Percentiles rank a stretch among this genome's conserved stretches.
Evolutionary conservation across 495 filamentous ascomycete species (phyloP).

Genomic region (Penicillium nucicola): DNA sequence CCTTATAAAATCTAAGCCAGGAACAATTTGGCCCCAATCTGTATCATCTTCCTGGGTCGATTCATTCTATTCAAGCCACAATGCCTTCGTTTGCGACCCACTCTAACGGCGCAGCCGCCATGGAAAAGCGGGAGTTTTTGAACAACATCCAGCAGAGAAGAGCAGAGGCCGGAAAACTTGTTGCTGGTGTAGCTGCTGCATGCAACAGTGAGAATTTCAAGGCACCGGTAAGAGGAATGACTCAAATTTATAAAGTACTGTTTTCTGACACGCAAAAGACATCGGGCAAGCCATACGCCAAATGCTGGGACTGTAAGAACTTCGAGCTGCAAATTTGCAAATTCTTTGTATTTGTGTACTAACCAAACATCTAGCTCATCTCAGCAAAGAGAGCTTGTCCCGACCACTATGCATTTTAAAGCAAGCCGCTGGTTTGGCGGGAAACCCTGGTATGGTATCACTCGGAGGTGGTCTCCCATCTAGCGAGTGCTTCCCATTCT

Average conservation of each 20-base stretch:
- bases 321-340: not conserved
- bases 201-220: not conserved
- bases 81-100: not conserved
- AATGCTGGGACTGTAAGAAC: not conserved
- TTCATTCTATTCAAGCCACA: not conserved
- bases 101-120: not conserved
- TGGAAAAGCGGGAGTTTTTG: not conserved
- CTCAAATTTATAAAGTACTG: not conserved
- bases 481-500: slow-evolving; percentile 8
- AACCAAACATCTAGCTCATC: not conserved
- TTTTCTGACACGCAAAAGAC: not conserved
- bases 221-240: not conserved
- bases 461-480: slow-evolving; percentile 10
- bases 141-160: not conserved
- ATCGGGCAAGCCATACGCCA: not conserved
- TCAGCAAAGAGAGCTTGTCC: not conserved
- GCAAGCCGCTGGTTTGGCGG: not conserved
- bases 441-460: slow-evolving; percentile 3
- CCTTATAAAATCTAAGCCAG: too few relatives aligned
- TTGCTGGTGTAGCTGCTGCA: slow-evolving; percentile 1
- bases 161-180: not conserved
- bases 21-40: not conserved
- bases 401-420: not conserved
- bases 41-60: not conserved
- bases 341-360: not conserved